Evolutionary conservation across 257 asterid species (phyloP), one percentile per base, ranked within the genome.

Genomic region (Fraxinus pennsylvanica): DNA sequence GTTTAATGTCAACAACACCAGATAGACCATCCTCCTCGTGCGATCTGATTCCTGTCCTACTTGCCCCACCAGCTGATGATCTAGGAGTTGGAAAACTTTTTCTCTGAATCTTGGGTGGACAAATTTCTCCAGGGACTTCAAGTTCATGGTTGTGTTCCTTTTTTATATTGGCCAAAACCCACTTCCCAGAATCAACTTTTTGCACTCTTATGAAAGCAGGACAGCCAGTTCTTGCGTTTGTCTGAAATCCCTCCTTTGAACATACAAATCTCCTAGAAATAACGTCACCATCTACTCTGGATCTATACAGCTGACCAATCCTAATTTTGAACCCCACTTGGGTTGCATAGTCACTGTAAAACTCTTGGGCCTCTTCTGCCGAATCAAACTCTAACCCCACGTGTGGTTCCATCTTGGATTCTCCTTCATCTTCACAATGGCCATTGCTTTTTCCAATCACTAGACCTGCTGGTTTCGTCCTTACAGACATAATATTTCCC

Each of bases 201-300:
- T 94, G 97, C 74, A 94, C 97, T 86, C 91, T 86, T 77, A 94
- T 90, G 86, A 94, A 94, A 59, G 97, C 97, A 4, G 95, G 90
- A 81, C 99, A 92, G 17, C 99, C 99, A 27, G 97, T 91, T 87
- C 99, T 83, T 41, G 97, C 81, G 82, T 69, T 94, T 3, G 97
- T 92, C 82, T 94, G 99, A 77, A 94, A 91, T 50, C 99, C 99
- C 84, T 92, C 97, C 87, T 91, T 92, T 6, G 95, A 94, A 77
- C 99, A 94, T 63, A 94, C 99, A 35, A 83, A 92, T 85, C 95
- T 87, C n/a, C 99, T 83, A 29, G 97, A 94, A 61, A 94, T 84
- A 43, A 94, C 97, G 47, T 96, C 82, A 59, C 99, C 99, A 41
- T 94, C 99, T 57, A 84, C 84, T 72, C 97, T 80, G 59, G 99